Percentiles rank a stretch among this genome's conserved stretches.
phyloP scores from a whole-genome alignment of 225 moss, liverwort and hornwort genomes.

The Marchantia paleacea region DNA sequence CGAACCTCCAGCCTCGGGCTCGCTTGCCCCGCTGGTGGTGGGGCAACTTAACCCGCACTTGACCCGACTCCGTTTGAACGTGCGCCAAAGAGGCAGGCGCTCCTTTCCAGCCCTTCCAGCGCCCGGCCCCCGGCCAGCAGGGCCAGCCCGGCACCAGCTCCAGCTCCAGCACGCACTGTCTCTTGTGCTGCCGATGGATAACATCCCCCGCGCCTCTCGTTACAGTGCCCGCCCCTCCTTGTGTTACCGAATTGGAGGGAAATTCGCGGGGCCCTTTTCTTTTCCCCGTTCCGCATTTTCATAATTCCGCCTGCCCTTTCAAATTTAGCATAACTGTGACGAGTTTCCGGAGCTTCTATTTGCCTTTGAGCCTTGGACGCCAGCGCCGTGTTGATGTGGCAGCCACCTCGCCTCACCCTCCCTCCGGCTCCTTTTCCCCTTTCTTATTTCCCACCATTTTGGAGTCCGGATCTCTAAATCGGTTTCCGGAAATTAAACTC shows the following conservation, averaged over 20 bases:
- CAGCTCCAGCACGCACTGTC: slow-evolving; percentile 8
- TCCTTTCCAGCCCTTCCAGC: slow-evolving; percentile 3
- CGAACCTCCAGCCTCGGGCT: slow-evolving; percentile 24
- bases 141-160: slow-evolving; percentile 1
- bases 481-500: too few species aligned
- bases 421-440: too few species aligned
- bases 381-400: too few species aligned
- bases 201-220: slow-evolving; percentile 12
- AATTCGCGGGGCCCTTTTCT: neutral
- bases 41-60: neutral
- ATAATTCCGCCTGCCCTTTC: neutral
- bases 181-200: neutral
- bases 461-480: too few species aligned
- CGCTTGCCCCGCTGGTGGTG: neutral
- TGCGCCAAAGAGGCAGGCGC: slow-evolving; percentile 22
- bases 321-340: slow-evolving; percentile 4
- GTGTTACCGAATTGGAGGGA: neutral
- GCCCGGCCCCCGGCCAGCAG: neutral
- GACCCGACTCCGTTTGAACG: slow-evolving; percentile 22
- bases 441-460: too few species aligned
- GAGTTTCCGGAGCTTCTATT: neutral
- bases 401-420: too few species aligned
- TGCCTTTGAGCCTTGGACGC: too few species aligned
- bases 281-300: neutral
- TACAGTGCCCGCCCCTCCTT: slow-evolving; percentile 9